Evolutionary conservation across 257 asterid species (phyloP).

Genomic region (Mitragyna speciosa): DNA sequence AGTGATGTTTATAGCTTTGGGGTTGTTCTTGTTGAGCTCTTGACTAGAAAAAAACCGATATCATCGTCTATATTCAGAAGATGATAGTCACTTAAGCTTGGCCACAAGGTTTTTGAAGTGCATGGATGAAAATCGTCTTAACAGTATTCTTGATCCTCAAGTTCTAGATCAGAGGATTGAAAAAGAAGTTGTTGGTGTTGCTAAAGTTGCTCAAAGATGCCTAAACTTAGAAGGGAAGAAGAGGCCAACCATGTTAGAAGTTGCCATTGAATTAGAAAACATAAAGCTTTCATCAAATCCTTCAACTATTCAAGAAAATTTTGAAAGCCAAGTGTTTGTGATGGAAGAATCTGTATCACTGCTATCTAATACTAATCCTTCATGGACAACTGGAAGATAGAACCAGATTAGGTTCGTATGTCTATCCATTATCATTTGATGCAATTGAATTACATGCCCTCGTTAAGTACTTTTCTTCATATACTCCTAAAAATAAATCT

Average conservation of each 20-base stretch:
- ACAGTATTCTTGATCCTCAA: neutral
- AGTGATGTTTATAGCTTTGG: constrained; percentile 11
- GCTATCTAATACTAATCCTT: neutral
- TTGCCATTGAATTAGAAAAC: neutral
- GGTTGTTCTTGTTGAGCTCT: constrained; percentile 14
- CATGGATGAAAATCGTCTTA: neutral
- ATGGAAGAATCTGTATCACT: neutral
- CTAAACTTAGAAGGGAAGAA: neutral
- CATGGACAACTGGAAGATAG: neutral
- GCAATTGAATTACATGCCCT: too few species aligned
- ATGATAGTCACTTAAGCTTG: neutral
- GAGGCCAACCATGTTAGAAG: neutral
- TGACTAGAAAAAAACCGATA: constrained; percentile 1
- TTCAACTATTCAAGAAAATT: neutral
- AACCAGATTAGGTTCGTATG: neutral
- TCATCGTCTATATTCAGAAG: neutral
- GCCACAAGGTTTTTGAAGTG: neutral
- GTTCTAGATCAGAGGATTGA: neutral
- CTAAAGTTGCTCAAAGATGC: neutral
- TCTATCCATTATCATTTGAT: too few species aligned
- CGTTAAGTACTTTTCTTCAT: too few species aligned
- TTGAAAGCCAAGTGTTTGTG: neutral
- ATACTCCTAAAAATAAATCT: too few species aligned
- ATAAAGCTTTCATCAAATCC: neutral
- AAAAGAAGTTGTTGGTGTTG: neutral